These are phyloP conservation scores for Petrea volubilis DNA, from an alignment of 257 asterid species.

Conservation along the genomic window DNA sequence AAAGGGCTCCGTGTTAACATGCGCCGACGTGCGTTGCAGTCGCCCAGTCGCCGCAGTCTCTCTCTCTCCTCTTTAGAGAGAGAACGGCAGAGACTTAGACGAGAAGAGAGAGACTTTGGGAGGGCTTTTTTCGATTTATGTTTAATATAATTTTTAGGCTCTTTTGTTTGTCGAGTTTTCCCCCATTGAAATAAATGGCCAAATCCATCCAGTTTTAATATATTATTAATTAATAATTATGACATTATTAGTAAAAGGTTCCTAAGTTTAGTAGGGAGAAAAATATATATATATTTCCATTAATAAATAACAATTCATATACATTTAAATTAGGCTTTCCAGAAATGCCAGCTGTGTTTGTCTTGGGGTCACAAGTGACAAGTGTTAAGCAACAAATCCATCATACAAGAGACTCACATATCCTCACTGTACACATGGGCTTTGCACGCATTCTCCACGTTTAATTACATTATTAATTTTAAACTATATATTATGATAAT, in stretches of 20 bases:
- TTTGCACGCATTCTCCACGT: neutral
- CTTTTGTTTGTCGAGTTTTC: neutral
- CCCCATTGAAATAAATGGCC: neutral
- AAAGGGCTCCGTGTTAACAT: neutral
- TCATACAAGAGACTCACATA: conserved; percentile 13
- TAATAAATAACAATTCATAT: neutral
- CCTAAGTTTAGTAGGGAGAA: neutral
- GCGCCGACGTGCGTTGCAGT: conserved; percentile 33
- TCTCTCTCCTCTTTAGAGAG: conserved; percentile 18
- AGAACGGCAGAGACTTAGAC: conserved; percentile 33
- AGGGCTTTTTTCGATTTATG: conserved; percentile 21
- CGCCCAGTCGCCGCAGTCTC: neutral
- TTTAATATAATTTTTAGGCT: neutral
- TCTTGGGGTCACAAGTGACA: conserved; percentile 21
- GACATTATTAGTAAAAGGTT: neutral
- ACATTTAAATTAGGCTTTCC: neutral
- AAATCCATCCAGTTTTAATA: neutral
- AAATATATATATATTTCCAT: neutral
- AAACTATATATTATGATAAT: too few species aligned
- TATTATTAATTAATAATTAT: neutral
- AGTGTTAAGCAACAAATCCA: conserved; percentile 11
- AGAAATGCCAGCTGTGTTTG: conserved; percentile 16
- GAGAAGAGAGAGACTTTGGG: conserved; percentile 8
- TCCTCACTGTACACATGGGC: conserved; percentile 42
- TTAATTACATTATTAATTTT: too few species aligned